A percentile compares a stretch with the other conserved stretches of the same genome.
Conservation (phyloP, 1,139 yeast genomes). For the Protomyces gravidus region DNA sequence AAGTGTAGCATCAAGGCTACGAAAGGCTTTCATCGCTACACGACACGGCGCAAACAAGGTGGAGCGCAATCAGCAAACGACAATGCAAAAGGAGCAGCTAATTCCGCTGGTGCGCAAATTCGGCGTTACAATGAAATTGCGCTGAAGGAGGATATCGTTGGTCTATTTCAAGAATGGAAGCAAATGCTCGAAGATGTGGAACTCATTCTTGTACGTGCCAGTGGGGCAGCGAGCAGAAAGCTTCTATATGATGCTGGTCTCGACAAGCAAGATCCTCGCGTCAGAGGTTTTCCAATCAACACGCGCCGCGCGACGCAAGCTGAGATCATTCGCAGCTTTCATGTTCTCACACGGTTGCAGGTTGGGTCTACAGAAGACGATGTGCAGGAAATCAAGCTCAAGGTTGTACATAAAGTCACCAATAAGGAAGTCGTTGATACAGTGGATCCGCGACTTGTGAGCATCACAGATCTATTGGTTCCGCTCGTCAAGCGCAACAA, state of each 20-base stretch:
- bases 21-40: constrained; percentile 88
- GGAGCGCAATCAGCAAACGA: constrained; percentile 94
- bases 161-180: constrained; percentile 63
- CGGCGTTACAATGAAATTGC: constrained; percentile 89
- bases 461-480: constrained; percentile 56
- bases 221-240: constrained; percentile 64
- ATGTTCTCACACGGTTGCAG: constrained; percentile 60
- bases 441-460: constrained; percentile 41
- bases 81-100: constrained; percentile 88
- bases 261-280: constrained; percentile 50
- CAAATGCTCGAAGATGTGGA: constrained; percentile 55
- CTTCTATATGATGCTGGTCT: constrained; percentile 57
- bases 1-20: constrained; percentile 49
- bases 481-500: constrained; percentile 64
- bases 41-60: constrained; percentile 96
- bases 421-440: constrained; percentile 31
- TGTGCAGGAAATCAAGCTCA: constrained; percentile 39
- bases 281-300: constrained; percentile 75
- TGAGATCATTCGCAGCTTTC: constrained; percentile 83
- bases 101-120: constrained; percentile 88
- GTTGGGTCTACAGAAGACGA: constrained; percentile 48
- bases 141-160: constrained; percentile 68
- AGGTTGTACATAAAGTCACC: constrained; percentile 35
- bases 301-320: constrained; percentile 81
- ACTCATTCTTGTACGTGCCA: constrained; percentile 76